These are phyloP conservation scores for Phytomonas sp. DNA, from an alignment of 208 protist genomes.

Conservation along the genomic window DNA sequence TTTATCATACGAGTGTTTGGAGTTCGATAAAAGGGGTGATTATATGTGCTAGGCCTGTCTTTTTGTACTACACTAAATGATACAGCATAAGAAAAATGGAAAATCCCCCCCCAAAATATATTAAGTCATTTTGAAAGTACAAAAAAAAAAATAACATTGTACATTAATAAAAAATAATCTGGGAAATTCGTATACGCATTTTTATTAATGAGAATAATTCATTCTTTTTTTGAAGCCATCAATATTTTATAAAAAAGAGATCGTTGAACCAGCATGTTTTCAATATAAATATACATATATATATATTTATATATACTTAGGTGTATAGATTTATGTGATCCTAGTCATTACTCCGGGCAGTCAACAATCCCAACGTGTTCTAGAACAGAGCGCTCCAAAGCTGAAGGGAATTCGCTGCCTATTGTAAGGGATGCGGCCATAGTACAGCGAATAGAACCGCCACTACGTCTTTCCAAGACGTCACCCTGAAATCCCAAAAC, in stretches of 20 bases:
- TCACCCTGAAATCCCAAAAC: slow-evolving; percentile 51
- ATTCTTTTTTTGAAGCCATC: background rate
- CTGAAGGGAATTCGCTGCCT: slow-evolving; percentile 33
- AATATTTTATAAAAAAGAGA: background rate
- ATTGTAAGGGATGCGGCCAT: slow-evolving; percentile 42
- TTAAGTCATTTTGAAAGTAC: slow-evolving; percentile 2
- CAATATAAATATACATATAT: slow-evolving; percentile 7
- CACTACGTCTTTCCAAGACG: slow-evolving; percentile 56
- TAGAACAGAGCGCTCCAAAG: slow-evolving; percentile 28
- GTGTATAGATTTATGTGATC: background rate
- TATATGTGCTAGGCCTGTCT: background rate
- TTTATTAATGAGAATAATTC: background rate
- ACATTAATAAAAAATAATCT: background rate
- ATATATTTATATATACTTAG: slow-evolving; percentile 13
- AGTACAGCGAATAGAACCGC: slow-evolving; percentile 49
- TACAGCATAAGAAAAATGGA: background rate
- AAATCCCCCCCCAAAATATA: background rate
- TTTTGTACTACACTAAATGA: background rate
- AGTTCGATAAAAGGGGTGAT: background rate
- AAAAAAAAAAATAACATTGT: slow-evolving; percentile 3
- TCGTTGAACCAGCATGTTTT: background rate
- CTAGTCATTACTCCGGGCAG: slow-evolving; percentile 11
- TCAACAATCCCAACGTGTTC: slow-evolving; percentile 32
- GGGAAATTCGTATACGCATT: background rate
- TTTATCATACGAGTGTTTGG: background rate